Evolutionary conservation across 352 stramenopile genomes (phyloP), one percentile per base, ranked within the genome.

Genomic region (Phytophthora megakarya): DNA sequence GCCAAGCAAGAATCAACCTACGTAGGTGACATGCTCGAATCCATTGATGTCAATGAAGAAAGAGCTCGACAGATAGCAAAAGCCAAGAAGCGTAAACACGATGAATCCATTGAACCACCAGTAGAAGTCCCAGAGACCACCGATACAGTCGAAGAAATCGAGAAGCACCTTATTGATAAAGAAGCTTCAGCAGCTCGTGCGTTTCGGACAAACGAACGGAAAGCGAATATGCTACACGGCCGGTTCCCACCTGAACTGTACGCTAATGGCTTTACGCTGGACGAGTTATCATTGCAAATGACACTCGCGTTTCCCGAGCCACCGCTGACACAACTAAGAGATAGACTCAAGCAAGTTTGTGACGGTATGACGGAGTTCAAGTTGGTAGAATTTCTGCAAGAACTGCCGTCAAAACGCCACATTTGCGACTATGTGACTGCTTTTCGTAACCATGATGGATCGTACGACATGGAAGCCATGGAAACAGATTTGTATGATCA

Each of bases 361-460:
- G 85, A 76, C 0, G 86, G 86, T 0, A 88, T 96, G 80, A 97
- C 92, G 0, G 68, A 84, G 12, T 86, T 97, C 22, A 98, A 97
- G 61, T 45, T 93, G 50, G 56, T 64, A 2, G 91, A 98, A 53
- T 71, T 98, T 37, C 75, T 97, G 3, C 76, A 95, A 26, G 93
- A 98, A 68, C 60, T 98, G 5, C 93, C 93, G 1, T 96, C 90
- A 0, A 98, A 98, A 61, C 89, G 87, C 3, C 88, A 98, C 28
- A 81, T 98, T 26, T 89, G 96, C 22, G 74, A 74, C 18, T 98
- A 98, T 32, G 68, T 79, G 0, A 60, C 47, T 4, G 51, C 51
- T 5, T 95, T 95, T 50, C 72, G 79, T 18, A 70, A 70, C 1
- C 61, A 63, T 22, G 77, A 91, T 25, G 76, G 80, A 0, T 78